Base-by-base conservation (phyloP, 2,329 filamentous ascomycete species). In the Claviceps spartinae region DNA sequence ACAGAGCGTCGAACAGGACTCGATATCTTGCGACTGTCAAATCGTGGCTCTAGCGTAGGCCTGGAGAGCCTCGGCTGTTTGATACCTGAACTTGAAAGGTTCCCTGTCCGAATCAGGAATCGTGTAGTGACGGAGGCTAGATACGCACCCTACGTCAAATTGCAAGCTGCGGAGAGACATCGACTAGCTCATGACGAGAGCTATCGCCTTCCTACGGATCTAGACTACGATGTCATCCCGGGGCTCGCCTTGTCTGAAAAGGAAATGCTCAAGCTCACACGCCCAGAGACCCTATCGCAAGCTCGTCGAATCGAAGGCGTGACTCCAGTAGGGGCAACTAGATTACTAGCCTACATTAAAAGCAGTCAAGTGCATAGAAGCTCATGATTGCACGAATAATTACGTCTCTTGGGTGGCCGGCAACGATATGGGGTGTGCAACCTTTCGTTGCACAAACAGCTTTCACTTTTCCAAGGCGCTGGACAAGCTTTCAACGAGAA, bases 201-300 rank as follows among this genome's bases (percentile, higher is more conserved):
- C 7, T 68, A 96, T 14, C 71, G 72, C 14, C 69, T 98, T 13
- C 88, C 91, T 0, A 58, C 74, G 0, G 81, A 89, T 57, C 65
- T 97, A 14, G 82, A 96, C 60, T 98, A 96, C 61, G 75, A 80
- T 44, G 61, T 67, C 13, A 76, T 98, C 0, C 72, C 77, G 37
- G 89, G 89, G 0, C 72, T 98, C 50, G 89, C 86, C 52, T 77
- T 81, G 40, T 89, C 88, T 54, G 93, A 97, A 71, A 83, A 79
- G 66, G 75, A 80, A 30, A 76, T 84, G 4, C 72, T 98, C 38
- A 76, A 78, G 54, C 71, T 74, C 2, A 85, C 88, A 1, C 73
- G 80, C 49, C 93, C 93, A 0, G 88, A 94, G 67, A 94, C 81
- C 55, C 74, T 98, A 22, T 91, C 88, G 0, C 93, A 96, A 75